These are phyloP conservation scores for Candida sphagnicola DNA, from an alignment of 805 yeast genomes.

Conservation along the genomic window DNA sequence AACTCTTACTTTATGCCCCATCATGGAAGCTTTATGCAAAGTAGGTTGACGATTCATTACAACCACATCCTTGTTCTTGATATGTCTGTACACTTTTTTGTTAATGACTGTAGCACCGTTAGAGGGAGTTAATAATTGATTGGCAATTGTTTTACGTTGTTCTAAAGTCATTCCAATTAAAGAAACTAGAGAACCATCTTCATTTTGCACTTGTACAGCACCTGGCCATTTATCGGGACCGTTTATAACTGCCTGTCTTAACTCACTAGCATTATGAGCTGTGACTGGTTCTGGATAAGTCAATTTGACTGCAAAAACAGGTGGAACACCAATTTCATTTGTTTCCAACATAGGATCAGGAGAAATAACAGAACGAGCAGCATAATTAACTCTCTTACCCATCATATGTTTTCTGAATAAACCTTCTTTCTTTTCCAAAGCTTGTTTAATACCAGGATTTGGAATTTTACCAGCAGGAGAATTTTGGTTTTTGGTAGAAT, in stretches of 20 bases:
- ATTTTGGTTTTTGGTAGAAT: constrained; percentile 83
- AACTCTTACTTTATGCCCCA: constrained; percentile 98
- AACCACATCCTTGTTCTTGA: constrained; percentile 91
- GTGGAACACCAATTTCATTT: constrained; percentile 97
- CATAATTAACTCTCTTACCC: constrained; percentile 99
- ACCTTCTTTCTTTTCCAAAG: constrained; percentile 97
- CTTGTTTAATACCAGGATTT: constrained; percentile 95
- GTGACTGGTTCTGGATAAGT: constrained; percentile 99
- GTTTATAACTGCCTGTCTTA: constrained; percentile 92
- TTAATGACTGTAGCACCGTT: constrained; percentile 61
- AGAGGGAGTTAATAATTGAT: constrained; percentile 87
- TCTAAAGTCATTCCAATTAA: constrained; percentile 86
- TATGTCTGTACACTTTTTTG: constrained; percentile 93
- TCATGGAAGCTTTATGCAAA: constrained; percentile 98
- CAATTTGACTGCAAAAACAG: constrained; percentile 91
- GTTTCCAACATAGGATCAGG: constrained; percentile 99
- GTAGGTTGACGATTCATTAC: constrained; percentile 99
- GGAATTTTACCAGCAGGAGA: constrained; percentile 65
- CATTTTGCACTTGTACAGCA: constrained; percentile 92
- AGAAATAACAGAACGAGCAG: constrained; percentile 98
- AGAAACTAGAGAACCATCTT: constrained; percentile 82
- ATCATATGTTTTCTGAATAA: constrained; percentile 98
- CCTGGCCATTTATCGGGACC: constrained; percentile 99
- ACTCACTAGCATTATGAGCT: constrained; percentile 79
- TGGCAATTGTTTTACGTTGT: constrained; percentile 93